A percentile compares a stretch with the other conserved stretches of the same genome.
These are phyloP conservation scores for Exserohilum rostratum DNA, from an alignment of 2,329 filamentous ascomycete genomes.

Conservation along the genomic window DNA sequence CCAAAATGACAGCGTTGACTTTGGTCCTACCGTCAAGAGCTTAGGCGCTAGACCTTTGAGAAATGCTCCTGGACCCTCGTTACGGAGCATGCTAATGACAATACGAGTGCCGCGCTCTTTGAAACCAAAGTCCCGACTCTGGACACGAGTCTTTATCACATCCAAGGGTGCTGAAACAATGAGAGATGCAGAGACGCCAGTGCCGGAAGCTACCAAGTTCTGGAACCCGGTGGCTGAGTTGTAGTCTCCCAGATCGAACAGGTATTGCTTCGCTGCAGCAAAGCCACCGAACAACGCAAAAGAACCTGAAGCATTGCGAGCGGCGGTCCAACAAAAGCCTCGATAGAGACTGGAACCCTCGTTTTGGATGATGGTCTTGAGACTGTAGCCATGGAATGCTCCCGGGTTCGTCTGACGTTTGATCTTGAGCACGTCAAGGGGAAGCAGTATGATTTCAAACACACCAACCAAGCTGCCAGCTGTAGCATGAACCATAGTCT, in stretches of 20 bases:
- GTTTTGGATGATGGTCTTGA: conserved; percentile 87
- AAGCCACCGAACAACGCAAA: conserved; percentile 98
- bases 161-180: conserved; percentile 98
- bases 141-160: conserved; percentile 96
- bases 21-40: conserved; percentile 98
- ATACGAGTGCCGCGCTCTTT: conserved; percentile 94
- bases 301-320: conserved; percentile 93
- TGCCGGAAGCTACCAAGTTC: conserved; percentile 97
- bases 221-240: conserved; percentile 93
- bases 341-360: conserved; percentile 96
- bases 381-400: conserved; percentile 90
- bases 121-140: conserved; percentile 98
- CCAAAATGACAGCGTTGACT: conserved; percentile 99
- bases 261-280: conserved; percentile 95
- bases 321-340: conserved; percentile 97
- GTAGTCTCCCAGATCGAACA: conserved; percentile 90
- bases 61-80: conserved; percentile 85
- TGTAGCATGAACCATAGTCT: conserved; percentile 96
- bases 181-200: conserved; percentile 91
- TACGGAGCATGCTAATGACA: conserved; percentile 86
- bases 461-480: conserved; percentile 96
- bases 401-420: conserved; percentile 99
- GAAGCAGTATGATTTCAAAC: conserved; percentile 93
- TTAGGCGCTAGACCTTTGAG: conserved; percentile 98
- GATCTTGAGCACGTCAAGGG: conserved; percentile 97